Conservation (phyloP, 495 filamentous ascomycete species). For the Neurospora sp. region DNA sequence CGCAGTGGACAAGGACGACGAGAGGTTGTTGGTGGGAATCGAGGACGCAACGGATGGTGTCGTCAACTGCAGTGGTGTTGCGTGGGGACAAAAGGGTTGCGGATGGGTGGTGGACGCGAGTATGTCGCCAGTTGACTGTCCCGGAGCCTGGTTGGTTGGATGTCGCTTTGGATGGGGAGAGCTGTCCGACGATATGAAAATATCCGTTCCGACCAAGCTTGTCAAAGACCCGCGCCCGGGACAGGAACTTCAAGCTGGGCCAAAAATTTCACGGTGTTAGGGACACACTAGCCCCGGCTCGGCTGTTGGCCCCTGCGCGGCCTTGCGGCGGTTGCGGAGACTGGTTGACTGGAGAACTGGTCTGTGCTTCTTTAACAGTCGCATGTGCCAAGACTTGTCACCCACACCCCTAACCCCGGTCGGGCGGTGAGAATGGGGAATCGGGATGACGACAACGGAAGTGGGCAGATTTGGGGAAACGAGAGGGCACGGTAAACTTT, state of each 20-base stretch:
- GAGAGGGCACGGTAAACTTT: not conserved
- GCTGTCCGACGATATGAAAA: not conserved
- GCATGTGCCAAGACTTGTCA: not conserved
- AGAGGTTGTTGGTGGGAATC: not conserved
- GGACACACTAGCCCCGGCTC: not conserved
- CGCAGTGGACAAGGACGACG: conserved; percentile 4
- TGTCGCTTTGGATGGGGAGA: not conserved
- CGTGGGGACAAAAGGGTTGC: not conserved
- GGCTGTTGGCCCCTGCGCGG: conserved; percentile 9
- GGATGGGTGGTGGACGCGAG: not conserved
- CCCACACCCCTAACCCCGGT: not conserved
- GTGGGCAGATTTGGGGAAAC: not conserved
- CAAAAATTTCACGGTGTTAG: conserved; percentile 23
- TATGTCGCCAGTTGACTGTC: not conserved
- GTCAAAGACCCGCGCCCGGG: not conserved
- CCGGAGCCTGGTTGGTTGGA: not conserved
- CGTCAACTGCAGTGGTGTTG: not conserved
- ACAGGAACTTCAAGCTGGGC: conserved; percentile 3
- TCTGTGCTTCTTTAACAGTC: not conserved
- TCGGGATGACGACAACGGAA: not conserved
- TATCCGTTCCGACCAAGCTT: not conserved
- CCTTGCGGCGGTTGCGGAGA: not conserved
- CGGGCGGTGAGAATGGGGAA: not conserved
- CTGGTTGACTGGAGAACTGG: not conserved
- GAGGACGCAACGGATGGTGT: not conserved